These are phyloP conservation scores for Phylloporus sp. DNA, from an alignment of 768 basidiomycete species.

Conservation along the genomic window DNA sequence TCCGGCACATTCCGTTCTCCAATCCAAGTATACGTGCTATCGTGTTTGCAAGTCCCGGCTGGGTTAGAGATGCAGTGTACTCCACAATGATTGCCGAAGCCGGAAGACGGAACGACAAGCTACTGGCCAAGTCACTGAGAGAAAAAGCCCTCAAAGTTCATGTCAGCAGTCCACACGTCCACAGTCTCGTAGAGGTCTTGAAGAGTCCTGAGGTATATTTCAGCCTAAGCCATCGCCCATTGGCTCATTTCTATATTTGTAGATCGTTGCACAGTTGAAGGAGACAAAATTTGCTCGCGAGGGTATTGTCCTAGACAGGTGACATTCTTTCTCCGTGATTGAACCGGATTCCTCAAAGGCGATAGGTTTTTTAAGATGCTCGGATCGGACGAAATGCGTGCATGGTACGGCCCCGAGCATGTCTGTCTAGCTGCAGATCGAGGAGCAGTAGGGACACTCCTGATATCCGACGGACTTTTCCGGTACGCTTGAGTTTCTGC, in stretches of 20 bases:
- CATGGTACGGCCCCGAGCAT: slow-evolving; percentile 98
- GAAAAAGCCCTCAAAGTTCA: slow-evolving; percentile 91
- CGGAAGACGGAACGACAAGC: slow-evolving; percentile 73
- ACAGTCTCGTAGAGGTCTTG: slow-evolving; percentile 90
- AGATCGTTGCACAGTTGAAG: slow-evolving; percentile 76
- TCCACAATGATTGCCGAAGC: slow-evolving; percentile 85
- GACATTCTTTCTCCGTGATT: slow-evolving; percentile 2
- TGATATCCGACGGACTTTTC: slow-evolving; percentile 95
- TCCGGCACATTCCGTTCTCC: slow-evolving; percentile 86
- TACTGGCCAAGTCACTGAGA: slow-evolving; percentile 65
- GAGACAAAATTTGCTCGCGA: slow-evolving; percentile 97
- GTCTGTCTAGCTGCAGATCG: slow-evolving; percentile 88
- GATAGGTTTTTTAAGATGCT: slow-evolving; percentile 97
- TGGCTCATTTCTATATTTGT: slow-evolving; percentile 2
- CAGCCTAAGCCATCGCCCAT: background rate
- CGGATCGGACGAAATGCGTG: slow-evolving; percentile 88
- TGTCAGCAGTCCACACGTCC: slow-evolving; percentile 90
- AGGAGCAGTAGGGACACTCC: slow-evolving; percentile 88
- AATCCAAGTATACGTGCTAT: slow-evolving; percentile 76
- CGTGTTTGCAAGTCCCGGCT: slow-evolving; percentile 95
- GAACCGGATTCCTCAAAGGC: background rate
- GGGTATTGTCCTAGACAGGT: slow-evolving; percentile 89
- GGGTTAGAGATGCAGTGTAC: slow-evolving; percentile 86
- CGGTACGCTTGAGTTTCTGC: slow-evolving; percentile 45
- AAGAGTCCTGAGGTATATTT: slow-evolving; percentile 84